Evolutionary conservation across 2,329 filamentous ascomycete genomes (phyloP).

Genomic region (Ambrosiella beaveri): DNA sequence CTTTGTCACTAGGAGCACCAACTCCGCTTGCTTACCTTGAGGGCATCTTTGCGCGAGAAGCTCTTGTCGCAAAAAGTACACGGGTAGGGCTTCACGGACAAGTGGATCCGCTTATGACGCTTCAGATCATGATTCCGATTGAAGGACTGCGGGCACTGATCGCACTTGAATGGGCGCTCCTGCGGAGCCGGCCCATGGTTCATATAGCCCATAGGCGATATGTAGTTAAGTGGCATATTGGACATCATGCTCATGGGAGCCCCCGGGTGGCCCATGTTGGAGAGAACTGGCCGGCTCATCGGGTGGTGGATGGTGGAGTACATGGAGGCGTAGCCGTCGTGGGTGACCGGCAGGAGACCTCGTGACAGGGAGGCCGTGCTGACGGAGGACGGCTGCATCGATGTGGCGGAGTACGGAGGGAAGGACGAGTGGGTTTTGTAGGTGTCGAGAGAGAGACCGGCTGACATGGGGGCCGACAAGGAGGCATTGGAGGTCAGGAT

Average conservation of each 20-base stretch:
- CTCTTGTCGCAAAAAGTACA: constrained; percentile 87
- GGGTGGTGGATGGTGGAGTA: neutral
- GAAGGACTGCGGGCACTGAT: constrained; percentile 82
- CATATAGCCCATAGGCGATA: constrained; percentile 34
- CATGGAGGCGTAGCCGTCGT: neutral
- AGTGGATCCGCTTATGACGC: constrained; percentile 84
- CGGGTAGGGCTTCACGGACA: constrained; percentile 89
- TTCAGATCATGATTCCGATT: constrained; percentile 95
- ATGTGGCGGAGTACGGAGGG: constrained; percentile 1
- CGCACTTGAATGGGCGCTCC: constrained; percentile 87
- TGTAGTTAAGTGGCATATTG: constrained; percentile 28
- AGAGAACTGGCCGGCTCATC: constrained; percentile 47
- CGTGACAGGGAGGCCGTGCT: neutral
- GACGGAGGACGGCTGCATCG: constrained; percentile 1
- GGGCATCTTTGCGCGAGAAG: constrained; percentile 87
- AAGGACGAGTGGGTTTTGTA: constrained; percentile 12
- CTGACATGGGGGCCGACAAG: constrained; percentile 1
- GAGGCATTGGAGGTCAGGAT: constrained; percentile 15
- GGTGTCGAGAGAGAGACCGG: constrained; percentile 6
- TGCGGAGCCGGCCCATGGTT: constrained; percentile 25
- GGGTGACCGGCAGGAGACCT: constrained; percentile 1
- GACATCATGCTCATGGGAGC: constrained; percentile 56
- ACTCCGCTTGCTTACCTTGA: constrained; percentile 57
- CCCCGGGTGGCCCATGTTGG: constrained; percentile 59
- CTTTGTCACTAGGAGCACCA: neutral